Conservation (phyloP, 495 filamentous ascomycete species). For the Neurospora sp. region DNA sequence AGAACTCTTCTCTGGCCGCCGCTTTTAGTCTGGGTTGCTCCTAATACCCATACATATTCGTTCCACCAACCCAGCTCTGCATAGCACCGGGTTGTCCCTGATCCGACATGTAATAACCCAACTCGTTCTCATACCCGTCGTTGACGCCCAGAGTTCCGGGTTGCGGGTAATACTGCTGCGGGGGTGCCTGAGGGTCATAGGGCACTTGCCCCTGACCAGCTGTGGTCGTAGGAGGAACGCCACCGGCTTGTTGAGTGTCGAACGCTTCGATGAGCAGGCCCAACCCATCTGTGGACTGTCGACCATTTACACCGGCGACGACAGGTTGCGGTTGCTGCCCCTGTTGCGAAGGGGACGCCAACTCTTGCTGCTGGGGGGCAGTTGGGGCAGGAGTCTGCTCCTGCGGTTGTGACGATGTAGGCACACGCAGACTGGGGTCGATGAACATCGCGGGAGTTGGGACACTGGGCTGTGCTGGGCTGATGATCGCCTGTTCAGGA, state of each 20-base stretch:
- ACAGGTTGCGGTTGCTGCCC: not conserved
- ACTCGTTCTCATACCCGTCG: constrained; percentile 24
- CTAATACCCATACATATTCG: constrained; percentile 16
- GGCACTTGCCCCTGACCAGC: not conserved
- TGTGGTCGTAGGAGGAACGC: not conserved
- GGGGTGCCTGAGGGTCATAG: constrained; percentile 14
- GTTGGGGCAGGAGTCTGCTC: not conserved
- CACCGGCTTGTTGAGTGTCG: constrained; percentile 12
- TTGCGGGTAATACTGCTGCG: constrained; percentile 14
- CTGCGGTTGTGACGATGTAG: constrained; percentile 6
- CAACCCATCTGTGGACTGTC: constrained; percentile 17
- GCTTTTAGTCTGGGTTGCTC: not conserved
- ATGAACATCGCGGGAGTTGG: constrained; percentile 8
- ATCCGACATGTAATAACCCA: constrained; percentile 22
- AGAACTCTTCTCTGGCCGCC: no score
- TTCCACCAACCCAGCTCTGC: constrained; percentile 14
- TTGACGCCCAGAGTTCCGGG: constrained; percentile 8
- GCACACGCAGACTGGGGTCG: constrained; percentile 14
- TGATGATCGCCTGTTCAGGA: not conserved
- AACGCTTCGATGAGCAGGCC: constrained; percentile 22
- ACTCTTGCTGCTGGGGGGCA: not conserved
- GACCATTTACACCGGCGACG: not conserved
- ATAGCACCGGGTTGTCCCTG: constrained; percentile 3
- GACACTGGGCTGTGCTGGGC: not conserved
- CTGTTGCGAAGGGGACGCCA: not conserved